Base-by-base conservation (phyloP, 2,329 filamentous ascomycete species). In the Cryphonectria carpinicola region DNA sequence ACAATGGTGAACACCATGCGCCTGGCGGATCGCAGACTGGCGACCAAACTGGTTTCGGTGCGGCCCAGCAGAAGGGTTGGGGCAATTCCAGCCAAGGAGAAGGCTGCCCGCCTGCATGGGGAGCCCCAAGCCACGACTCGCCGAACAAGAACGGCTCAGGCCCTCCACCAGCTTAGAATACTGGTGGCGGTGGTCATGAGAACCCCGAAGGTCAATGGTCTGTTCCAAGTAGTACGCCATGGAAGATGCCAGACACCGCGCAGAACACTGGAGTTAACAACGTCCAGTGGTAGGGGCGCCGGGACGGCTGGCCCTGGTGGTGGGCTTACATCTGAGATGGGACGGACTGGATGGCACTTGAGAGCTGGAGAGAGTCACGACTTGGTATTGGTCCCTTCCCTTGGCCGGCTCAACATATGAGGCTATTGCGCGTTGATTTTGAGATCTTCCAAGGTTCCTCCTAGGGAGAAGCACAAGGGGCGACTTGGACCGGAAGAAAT, bases 241-340 rank as follows among this genome's bases (percentile, higher is more conserved):
- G 70, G 68, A 41, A 32, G 11, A 60, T 52, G 11, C 10, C 28
- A 1, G 49, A 65, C 32, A 10, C 56, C 17, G 70, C 68, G 10
- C 64, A 66, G 2, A 49, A 72, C 65, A 72, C 70, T 37, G 56
- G 58, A 56, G 70, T 68, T 13, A 58, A 66, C 41, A 61, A 65
- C 19, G 43, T 17, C 11, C 63, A 67, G 62, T 72, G 70, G 70
- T 72, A 72, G 70, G 19, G 37, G 49, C 65, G 56, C 49, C 65
- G 46, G 25, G 54, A 60, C 22, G 65, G 65, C 32, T n/a, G 32
- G 52, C 65, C 54, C n/a, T 67, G 65, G 37, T 67, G 54, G 37
- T 41, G n/a, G 54, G 64, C n/a, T 14, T 43, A 58, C 49, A 41
- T 41, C n/a, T 66, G 65, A 58, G 14, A 39, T 56, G 39, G 8